Percentiles rank a stretch among this genome's conserved stretches.
phyloP scores from a whole-genome alignment of 345 rosid species.

The Stellera chamaejasme region DNA sequence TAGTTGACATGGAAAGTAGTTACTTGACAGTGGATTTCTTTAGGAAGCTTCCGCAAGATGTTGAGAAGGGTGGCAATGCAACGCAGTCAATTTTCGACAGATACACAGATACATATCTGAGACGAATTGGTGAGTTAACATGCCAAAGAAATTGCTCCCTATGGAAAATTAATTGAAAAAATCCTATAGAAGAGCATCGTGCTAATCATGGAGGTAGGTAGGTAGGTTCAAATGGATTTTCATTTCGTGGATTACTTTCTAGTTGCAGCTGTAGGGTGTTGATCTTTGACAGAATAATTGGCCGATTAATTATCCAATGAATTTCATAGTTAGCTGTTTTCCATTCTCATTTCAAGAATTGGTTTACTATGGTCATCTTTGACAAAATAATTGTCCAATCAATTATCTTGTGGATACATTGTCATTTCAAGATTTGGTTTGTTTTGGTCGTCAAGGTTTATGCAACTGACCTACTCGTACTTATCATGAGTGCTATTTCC shows the following conservation, averaged over 20 bases:
- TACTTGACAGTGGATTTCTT: conserved; percentile 96
- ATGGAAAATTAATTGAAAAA: background rate
- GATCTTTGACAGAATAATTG: too few relatives aligned
- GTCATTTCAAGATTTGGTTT: background rate
- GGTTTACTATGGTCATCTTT: background rate
- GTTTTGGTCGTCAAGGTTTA: background rate
- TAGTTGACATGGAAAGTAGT: conserved; percentile 94
- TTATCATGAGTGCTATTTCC: conserved; percentile 5
- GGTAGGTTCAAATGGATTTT: too few relatives aligned
- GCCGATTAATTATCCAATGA: too few relatives aligned
- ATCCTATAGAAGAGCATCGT: too few relatives aligned
- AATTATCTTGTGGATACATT: background rate
- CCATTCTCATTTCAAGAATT: background rate
- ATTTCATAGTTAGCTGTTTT: too few relatives aligned
- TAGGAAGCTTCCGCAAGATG: conserved; percentile 97
- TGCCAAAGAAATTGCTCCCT: background rate
- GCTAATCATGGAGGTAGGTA: too few relatives aligned
- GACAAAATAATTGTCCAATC: too few relatives aligned
- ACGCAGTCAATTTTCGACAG: conserved; percentile 93
- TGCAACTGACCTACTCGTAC: background rate
- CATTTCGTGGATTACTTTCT: too few relatives aligned
- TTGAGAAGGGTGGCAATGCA: conserved; percentile 96
- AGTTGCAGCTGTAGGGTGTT: too few relatives aligned
- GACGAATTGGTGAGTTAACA: conserved; percentile 73
- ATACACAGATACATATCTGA: conserved; percentile 82